Evolutionary conservation across 2,329 filamentous ascomycete species (phyloP).

Genomic region (Cladophialophora exuberans): DNA sequence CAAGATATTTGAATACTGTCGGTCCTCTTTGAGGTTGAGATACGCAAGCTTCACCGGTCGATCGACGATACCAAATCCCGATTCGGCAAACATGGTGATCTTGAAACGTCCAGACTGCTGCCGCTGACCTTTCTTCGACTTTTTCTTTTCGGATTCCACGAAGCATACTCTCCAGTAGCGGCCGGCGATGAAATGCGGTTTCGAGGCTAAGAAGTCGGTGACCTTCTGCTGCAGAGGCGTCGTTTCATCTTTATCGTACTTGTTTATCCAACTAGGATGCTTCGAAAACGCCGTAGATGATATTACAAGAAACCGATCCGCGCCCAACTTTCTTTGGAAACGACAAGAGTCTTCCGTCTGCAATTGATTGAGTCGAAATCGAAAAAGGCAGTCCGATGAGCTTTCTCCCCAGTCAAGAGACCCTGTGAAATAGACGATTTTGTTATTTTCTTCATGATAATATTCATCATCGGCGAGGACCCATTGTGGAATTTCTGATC

Average conservation of each 20-base stretch:
- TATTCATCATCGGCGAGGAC: constrained; percentile 10
- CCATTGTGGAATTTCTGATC: constrained; percentile 13
- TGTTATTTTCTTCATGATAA: constrained; percentile 29
- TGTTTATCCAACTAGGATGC: constrained; percentile 20
- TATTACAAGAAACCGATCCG: constrained; percentile 50
- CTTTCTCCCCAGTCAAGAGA: constrained; percentile 44
- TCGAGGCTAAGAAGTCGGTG: constrained; percentile 44
- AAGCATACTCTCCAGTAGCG: constrained; percentile 51
- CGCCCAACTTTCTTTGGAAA: constrained; percentile 50
- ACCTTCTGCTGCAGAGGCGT: constrained; percentile 39
- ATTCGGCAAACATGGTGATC: constrained; percentile 48
- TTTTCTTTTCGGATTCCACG: constrained; percentile 45
- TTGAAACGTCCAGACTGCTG: constrained; percentile 32
- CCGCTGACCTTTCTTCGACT: constrained; percentile 27
- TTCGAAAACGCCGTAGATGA: constrained; percentile 37
- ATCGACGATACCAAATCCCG: constrained; percentile 40
- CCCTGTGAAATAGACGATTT: constrained; percentile 46
- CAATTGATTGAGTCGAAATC: constrained; percentile 45
- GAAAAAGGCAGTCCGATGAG: constrained; percentile 40
- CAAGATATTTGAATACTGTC: constrained; percentile 37
- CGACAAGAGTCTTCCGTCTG: constrained; percentile 48
- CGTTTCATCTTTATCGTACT: constrained; percentile 16
- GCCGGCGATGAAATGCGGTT: constrained; percentile 44
- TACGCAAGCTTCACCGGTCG: neutral
- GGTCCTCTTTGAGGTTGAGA: neutral